Percentiles rank a stretch among this genome's conserved stretches.
phyloP scores from a whole-genome alignment of 768 basidiomycete species.

The Pisolithus orientalis region DNA sequence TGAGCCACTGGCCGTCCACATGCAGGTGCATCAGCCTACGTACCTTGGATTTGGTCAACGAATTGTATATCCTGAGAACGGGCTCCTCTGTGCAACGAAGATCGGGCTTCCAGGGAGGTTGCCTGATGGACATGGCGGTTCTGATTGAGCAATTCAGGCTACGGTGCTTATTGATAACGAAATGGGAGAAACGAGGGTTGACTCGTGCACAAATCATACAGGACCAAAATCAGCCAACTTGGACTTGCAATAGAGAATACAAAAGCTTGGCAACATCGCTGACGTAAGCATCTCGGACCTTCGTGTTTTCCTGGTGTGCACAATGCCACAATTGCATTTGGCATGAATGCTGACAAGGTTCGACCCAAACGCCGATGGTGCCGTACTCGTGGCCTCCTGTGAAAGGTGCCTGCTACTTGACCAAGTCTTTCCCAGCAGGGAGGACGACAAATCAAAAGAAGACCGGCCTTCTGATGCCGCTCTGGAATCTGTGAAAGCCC shows the following conservation, averaged over 20 bases:
- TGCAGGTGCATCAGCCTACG: conserved; percentile 14
- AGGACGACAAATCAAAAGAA: too few species aligned
- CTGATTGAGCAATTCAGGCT: conserved; percentile 2
- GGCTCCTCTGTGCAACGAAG: conserved; percentile 37
- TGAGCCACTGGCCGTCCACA: conserved; percentile 6
- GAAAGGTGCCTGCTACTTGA: too few species aligned
- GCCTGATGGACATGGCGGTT: conserved; percentile 48
- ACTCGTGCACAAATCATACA: conserved; percentile 20
- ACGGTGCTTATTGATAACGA: conserved; percentile 1
- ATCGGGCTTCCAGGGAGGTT: conserved; percentile 48
- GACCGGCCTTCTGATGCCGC: too few species aligned
- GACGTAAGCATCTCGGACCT: conserved; percentile 13
- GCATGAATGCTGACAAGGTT: too few species aligned
- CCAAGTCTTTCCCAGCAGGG: too few species aligned
- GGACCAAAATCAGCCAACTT: not conserved
- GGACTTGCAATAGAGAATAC: not conserved
- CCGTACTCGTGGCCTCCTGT: too few species aligned
- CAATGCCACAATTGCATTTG: too few species aligned
- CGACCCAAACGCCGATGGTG: too few species aligned
- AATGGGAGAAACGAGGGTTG: conserved; percentile 6
- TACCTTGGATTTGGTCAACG: conserved; percentile 87
- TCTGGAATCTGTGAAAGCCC: too few species aligned
- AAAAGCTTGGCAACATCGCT: conserved; percentile 3
- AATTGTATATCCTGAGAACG: conserved; percentile 76
- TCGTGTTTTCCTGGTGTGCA: too few species aligned